Evolutionary conservation across 352 stramenopile species (phyloP), one percentile per base, ranked within the genome.

Genomic region (Globisporangium cederbergense): DNA sequence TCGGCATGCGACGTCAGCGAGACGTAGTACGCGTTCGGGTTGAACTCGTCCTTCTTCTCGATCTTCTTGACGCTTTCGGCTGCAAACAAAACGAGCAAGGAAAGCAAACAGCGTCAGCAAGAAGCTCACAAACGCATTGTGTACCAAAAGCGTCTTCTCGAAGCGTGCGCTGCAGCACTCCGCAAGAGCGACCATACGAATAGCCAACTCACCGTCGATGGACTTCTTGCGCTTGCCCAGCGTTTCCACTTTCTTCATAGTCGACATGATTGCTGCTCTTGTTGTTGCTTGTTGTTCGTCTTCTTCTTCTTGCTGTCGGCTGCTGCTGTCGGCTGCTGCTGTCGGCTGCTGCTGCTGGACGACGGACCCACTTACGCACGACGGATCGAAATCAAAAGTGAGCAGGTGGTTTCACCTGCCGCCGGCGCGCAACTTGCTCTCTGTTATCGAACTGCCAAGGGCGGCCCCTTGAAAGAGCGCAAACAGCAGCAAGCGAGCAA

Each of bases 211-310:
- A 93, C 86, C 86, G 58, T 95, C 87, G 50, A 94, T 82, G 54
- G 85, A 94, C 72, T 94, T 93, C 71, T 95, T 94, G 70, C 87
- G 85, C 77, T 95, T 95, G 73, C 85, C 87, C 42, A 95, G 83
- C 67, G 87, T 95, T 34, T 81, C 72, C 36, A 95, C 82, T 65
- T 90, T 89, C 73, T 88, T 90, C 80, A 93, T 88, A 60, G 74
- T 74, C 30, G 70, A 65, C 52, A 71, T 71, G 34, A 25, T 38
- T 52, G 47, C n/a, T 63, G n/a, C 45, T 13, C n/a, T 56, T 25
- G 16, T 43, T 34, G 30, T 34, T 34, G 45, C 2, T 58, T 47
- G 8, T 67, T 34, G 7, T 66, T 38, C 32, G 45, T 58, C 16
- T 46, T 34, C 22, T 59, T 30, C 30, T 45, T 30, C 18, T 57